These are phyloP conservation scores for Athelia psychrophila DNA, from an alignment of 1,284 basidiomycete genomes.

Conservation along the genomic window DNA sequence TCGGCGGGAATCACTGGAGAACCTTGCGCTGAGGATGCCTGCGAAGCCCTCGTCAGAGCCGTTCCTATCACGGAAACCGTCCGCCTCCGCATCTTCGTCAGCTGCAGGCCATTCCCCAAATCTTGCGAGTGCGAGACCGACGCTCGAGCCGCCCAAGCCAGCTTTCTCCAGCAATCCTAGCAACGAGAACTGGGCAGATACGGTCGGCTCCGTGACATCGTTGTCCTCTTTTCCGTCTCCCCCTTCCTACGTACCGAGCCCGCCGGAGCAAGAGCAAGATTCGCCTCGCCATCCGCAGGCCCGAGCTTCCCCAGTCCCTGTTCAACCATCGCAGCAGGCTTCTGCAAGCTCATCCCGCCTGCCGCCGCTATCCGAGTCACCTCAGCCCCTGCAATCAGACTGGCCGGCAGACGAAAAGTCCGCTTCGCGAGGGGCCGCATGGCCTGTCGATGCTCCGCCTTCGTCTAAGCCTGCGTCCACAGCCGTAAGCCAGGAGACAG, in stretches of 20 bases:
- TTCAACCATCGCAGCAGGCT: neutral
- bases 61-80: neutral
- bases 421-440: too few species aligned
- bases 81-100: neutral
- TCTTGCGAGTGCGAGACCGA: conserved; percentile 8
- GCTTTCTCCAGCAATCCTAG: conserved; percentile 35
- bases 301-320: conserved; percentile 21
- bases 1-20: neutral
- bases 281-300: conserved; percentile 25
- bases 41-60: neutral
- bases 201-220: conserved; percentile 56
- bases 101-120: neutral
- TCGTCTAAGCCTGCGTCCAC: too few species aligned
- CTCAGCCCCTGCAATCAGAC: neutral
- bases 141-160: conserved; percentile 33
- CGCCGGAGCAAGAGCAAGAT: conserved; percentile 21
- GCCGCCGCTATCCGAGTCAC: neutral
- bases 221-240: conserved; percentile 70
- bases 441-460: too few species aligned
- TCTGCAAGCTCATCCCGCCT: neutral
- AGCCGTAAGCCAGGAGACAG: too few species aligned
- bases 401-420: too few species aligned
- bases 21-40: neutral
- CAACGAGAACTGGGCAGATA: conserved; percentile 29
- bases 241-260: conserved; percentile 62